These are phyloP conservation scores for Malbranchea cinnamomea DNA, from an alignment of 2,329 filamentous ascomycete genomes.

Conservation along the genomic window DNA sequence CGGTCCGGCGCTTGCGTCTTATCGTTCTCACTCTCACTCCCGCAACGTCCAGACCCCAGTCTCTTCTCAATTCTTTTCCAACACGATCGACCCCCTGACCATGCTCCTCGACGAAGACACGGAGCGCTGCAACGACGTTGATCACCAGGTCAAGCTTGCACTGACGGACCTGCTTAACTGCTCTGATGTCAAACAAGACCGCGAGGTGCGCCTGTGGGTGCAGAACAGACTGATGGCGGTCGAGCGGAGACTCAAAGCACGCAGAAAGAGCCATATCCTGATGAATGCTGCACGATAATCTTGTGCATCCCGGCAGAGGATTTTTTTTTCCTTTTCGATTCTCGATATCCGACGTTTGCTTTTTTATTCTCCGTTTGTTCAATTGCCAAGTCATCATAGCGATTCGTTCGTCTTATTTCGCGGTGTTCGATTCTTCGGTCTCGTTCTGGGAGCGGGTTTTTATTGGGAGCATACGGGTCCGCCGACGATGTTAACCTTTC, in stretches of 20 bases:
- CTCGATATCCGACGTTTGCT: too few relatives aligned
- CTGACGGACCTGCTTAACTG: conserved; percentile 11
- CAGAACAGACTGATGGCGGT: conserved; percentile 12
- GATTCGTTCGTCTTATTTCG: too few relatives aligned
- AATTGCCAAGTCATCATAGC: too few relatives aligned
- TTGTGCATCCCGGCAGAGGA: too few relatives aligned
- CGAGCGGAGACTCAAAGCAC: conserved; percentile 10
- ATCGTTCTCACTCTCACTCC: conserved; percentile 2
- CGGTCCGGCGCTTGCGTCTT: not conserved
- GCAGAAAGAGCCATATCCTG: conserved; percentile 9
- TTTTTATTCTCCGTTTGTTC: too few relatives aligned
- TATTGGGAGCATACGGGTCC: too few relatives aligned
- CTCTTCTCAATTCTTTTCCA: conserved; percentile 4
- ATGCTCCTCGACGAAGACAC: conserved; percentile 4
- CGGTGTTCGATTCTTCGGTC: too few relatives aligned
- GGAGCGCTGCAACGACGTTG: conserved; percentile 9
- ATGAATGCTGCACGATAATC: not conserved
- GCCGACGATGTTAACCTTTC: too few relatives aligned
- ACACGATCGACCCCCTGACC: conserved; percentile 2
- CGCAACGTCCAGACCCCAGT: conserved; percentile 9
- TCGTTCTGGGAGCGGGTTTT: too few relatives aligned
- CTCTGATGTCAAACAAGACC: conserved; percentile 9
- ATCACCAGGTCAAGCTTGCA: conserved; percentile 11
- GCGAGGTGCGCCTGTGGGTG: conserved; percentile 11
- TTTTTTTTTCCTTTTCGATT: too few relatives aligned